A percentile compares a stretch with the other conserved stretches of the same genome.
phyloP scores from a whole-genome alignment of 2,329 filamentous ascomycete species.

The Apiospora saccharicola region DNA sequence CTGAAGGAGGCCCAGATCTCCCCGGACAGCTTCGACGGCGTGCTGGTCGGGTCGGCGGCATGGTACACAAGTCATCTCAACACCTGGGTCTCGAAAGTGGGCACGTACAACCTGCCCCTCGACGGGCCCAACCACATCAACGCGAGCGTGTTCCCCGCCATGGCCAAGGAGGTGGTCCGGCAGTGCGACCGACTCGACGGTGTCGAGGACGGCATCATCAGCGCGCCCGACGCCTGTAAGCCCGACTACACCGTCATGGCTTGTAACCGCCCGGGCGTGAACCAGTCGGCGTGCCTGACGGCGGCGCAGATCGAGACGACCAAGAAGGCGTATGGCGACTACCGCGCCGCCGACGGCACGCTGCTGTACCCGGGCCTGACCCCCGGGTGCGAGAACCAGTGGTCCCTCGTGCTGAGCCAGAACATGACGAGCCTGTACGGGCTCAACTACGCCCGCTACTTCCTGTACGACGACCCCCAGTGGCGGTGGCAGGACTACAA shows the following conservation, averaged over 20 bases:
- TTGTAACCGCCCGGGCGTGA: conserved; percentile 41
- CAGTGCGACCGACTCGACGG: conserved; percentile 62
- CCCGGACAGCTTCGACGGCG: conserved; percentile 64
- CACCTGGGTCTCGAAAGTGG: conserved; percentile 51
- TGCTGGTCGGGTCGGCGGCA: conserved; percentile 57
- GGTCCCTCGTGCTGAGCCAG: conserved; percentile 42
- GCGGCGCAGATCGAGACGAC: conserved; percentile 49
- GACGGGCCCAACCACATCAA: conserved; percentile 54
- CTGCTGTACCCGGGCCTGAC: conserved; percentile 53
- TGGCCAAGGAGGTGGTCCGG: conserved; percentile 49
- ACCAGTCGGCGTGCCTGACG: conserved; percentile 50
- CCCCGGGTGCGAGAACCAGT: conserved; percentile 53
- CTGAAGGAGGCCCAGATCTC: conserved; percentile 60
- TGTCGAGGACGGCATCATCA: conserved; percentile 57
- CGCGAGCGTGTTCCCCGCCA: conserved; percentile 51
- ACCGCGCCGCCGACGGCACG: conserved; percentile 39
- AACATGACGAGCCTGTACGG: conserved; percentile 42
- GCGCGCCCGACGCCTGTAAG: conserved; percentile 52
- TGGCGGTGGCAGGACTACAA: conserved; percentile 47
- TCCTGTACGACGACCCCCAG: conserved; percentile 47
- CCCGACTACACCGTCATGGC: conserved; percentile 51
- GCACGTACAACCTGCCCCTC: conserved; percentile 55
- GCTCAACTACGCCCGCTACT: conserved; percentile 47
- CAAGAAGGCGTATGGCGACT: conserved; percentile 42
- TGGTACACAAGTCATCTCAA: conserved; percentile 60